phyloP scores from a whole-genome alignment of 169 alveolate species.

The Plasmodium coatneyi region DNA sequence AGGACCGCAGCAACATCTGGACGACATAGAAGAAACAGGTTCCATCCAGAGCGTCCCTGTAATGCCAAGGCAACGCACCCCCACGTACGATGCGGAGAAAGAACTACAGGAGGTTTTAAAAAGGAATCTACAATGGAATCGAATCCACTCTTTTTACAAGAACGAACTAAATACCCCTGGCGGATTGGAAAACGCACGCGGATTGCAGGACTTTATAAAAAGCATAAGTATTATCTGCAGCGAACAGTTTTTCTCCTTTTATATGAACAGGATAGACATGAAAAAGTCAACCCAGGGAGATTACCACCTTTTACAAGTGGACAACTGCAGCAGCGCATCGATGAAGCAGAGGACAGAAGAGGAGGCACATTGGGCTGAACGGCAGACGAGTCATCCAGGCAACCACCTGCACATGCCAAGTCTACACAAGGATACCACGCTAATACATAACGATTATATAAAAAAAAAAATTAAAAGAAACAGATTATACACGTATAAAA shows the following conservation, averaged over 20 bases:
- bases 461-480: constrained; percentile 66
- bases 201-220: constrained; percentile 27
- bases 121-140: background rate
- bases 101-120: background rate
- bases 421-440: constrained; percentile 13
- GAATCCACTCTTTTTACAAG: constrained; percentile 2
- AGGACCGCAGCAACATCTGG: background rate
- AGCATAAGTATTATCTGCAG: constrained; percentile 33
- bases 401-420: background rate
- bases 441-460: constrained; percentile 65
- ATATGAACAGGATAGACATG: constrained; percentile 43
- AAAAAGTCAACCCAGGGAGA: background rate
- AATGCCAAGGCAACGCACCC: background rate
- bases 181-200: background rate
- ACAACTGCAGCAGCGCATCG: background rate
- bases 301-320: background rate
- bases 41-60: background rate
- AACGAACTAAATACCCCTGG: background rate
- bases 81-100: background rate
- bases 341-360: background rate
- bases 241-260: constrained; percentile 32
- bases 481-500: constrained; percentile 50
- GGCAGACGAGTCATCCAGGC: background rate
- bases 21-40: background rate
- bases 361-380: background rate